Base-by-base conservation (phyloP, 768 basidiomycete species). In the Rhizopogon vesiculosus region DNA sequence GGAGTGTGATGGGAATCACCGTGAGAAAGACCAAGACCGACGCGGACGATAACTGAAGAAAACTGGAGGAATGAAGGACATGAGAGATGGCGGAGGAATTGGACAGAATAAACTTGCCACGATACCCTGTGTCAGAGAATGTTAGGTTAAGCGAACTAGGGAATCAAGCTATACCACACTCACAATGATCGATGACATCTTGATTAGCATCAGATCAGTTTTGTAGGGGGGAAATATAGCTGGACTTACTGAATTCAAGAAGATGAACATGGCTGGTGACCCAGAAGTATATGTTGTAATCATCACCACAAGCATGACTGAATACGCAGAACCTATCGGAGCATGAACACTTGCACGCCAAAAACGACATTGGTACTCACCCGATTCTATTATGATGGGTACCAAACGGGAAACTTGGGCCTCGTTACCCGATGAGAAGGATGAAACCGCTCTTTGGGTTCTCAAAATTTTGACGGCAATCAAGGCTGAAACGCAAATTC, bases 21-120 rank as follows among this genome's bases (percentile, higher is more conserved):
- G 19, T 62, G 58, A 33, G 58, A 63, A 38, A 65, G 40, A 29
- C 63, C 64, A 7, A 59, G 29, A 31, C 61, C 64, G n/a, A 66
- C 59, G 33, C 64, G 67, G 31, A 66, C 59, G 46, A 68, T 66
- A 7, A 68, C 63, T 40, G 59, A 62, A 41, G 67, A 66, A 50
- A 66, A 68, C 39, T 52, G 51, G 33, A 29, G 42, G n/a, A 45
- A 55, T 7, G 53, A 50, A 51, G 38, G 16, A 33, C 10, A 40
- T 44, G 22, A 43, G 31, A 51, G 46, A 38, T 10, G 45, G 12
- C 19, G 13, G 22, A 10, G 18, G 25, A 54, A 45, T 33, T 10
- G 7, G 29, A 39, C 16, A 18, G 42, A 42, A 39, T 22, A 15
- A 31, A 59, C 63, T 45, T 49, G 64, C 65, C 50, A 62, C 58